Evolutionary conservation across 2,329 filamentous ascomycete genomes (phyloP).

Genomic region (Scytalidium lignicola): DNA sequence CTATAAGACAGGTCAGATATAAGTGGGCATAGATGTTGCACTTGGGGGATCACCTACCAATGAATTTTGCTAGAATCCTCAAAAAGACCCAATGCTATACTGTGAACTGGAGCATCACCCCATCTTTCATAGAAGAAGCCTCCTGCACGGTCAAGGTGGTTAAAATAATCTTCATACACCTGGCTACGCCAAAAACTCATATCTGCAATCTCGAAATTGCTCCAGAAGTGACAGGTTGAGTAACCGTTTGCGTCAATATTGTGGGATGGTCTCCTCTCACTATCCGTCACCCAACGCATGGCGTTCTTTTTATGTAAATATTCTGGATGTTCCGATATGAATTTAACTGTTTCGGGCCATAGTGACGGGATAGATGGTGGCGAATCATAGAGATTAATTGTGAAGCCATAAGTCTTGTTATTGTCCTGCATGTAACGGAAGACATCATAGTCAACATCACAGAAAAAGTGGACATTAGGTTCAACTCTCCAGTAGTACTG

Average conservation of each 20-base stretch:
- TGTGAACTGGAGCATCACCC: slow-evolving; percentile 97
- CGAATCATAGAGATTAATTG: slow-evolving; percentile 92
- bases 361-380: slow-evolving; percentile 79
- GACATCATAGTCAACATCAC: slow-evolving; percentile 96
- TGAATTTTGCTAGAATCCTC: slow-evolving; percentile 88
- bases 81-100: slow-evolving; percentile 85
- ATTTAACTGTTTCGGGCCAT: slow-evolving; percentile 95
- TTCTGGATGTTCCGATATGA: slow-evolving; percentile 77
- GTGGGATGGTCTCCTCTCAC: slow-evolving; percentile 69
- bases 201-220: slow-evolving; percentile 95
- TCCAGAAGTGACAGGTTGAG: slow-evolving; percentile 99
- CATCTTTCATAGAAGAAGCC: slow-evolving; percentile 99
- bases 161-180: slow-evolving; percentile 91
- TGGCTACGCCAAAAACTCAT: slow-evolving; percentile 89
- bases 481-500: slow-evolving; percentile 99
- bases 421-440: slow-evolving; percentile 97
- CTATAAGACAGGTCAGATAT: slow-evolving; percentile 38
- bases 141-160: slow-evolving; percentile 86
- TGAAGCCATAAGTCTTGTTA: slow-evolving; percentile 99
- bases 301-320: slow-evolving; percentile 82
- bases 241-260: slow-evolving; percentile 82
- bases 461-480: slow-evolving; percentile 98
- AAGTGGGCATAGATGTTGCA: neutral
- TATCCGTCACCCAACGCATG: slow-evolving; percentile 81
- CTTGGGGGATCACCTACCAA: slow-evolving; percentile 57